Evolutionary conservation across 345 rosid genomes (phyloP), one percentile per base, ranked within the genome.

Genomic region (Salix arbutifolia): DNA sequence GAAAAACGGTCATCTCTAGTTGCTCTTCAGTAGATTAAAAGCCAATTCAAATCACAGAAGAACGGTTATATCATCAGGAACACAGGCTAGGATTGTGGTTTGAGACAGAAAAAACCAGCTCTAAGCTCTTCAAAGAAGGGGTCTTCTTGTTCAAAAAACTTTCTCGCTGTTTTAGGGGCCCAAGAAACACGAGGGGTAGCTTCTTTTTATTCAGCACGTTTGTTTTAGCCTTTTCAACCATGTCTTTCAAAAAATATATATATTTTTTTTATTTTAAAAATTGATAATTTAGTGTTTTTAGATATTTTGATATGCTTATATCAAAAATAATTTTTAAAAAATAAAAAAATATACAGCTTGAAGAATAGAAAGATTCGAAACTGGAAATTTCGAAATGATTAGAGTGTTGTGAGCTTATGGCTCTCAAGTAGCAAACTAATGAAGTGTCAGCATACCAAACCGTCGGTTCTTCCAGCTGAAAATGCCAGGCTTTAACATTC

Each of bases 111-210:
- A 52, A 78, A 77, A 31, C 81, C 88, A 35, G 85, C 90, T 81
- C 92, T 81, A 9, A 73, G 42, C 81, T 89, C 89, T 74, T 87
- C 89, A 52, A 89, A 87, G 4, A 90, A 89, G 84, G 78, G 83
- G 18, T 85, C 86, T 37, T 68, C 37, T 28, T 52, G 66, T 38
- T 79, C 81, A 3, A 61, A 8, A 13, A 21, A 8, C 28, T 31
- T 79, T 76, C 80, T 78, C 8, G 67, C 56, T 42, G 81, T 70
- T 61, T 70, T 75, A 46, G 75, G 18, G 48, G 31, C 69, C 44
- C 61, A 72, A 37, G 37, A 62, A 75, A 42, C 69, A 67, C 18
- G 52, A 71, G 91, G 93, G n/a, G n/a, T n/a, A n/a, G n/a, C n/a
- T n/a, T n/a, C n/a, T n/a, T n/a, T n/a, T n/a, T n/a, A n/a, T n/a